Percentiles rank a stretch among this genome's conserved stretches.
phyloP scores from a whole-genome alignment of 371 early-diverging fungal genomes.

The Mucor irregularis region DNA sequence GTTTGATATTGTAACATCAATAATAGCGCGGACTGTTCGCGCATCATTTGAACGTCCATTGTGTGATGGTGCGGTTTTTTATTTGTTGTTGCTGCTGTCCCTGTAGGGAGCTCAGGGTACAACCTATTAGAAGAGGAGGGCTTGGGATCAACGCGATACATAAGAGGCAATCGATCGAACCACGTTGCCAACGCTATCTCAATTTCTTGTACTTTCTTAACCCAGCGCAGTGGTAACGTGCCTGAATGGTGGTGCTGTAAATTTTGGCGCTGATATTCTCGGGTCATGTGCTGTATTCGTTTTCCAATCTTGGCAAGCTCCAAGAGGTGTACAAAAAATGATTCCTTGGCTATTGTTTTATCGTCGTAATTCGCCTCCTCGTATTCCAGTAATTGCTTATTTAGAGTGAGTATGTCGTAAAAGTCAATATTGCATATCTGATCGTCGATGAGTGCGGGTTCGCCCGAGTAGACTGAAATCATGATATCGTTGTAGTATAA shows the following conservation, averaged over 20 bases:
- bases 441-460: constrained; percentile 33
- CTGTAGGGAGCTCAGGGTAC: not conserved
- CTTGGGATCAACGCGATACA: constrained; percentile 38
- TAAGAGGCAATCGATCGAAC: constrained; percentile 37
- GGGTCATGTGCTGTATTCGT: constrained; percentile 22
- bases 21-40: constrained; percentile 35
- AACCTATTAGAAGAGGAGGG: constrained; percentile 13
- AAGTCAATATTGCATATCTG: constrained; percentile 36
- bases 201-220: constrained; percentile 28
- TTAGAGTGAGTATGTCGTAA: constrained; percentile 36
- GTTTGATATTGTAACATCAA: constrained; percentile 49
- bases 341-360: constrained; percentile 40
- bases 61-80: not conserved
- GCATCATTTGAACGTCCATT: constrained; percentile 22
- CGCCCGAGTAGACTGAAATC: constrained; percentile 31
- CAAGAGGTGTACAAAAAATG: constrained; percentile 39
- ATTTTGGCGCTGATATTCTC: constrained; percentile 32
- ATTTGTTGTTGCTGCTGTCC: too few species aligned
- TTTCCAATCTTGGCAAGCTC: constrained; percentile 41
- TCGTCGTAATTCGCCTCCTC: constrained; percentile 28
- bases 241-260: constrained; percentile 21
- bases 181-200: constrained; percentile 41
- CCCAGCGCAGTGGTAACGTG: constrained; percentile 32
- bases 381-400: constrained; percentile 16
- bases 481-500: constrained; percentile 43